Evolutionary conservation across 2,329 filamentous ascomycete genomes (phyloP).

Genomic region (Hymenoscyphus fraxineus): DNA sequence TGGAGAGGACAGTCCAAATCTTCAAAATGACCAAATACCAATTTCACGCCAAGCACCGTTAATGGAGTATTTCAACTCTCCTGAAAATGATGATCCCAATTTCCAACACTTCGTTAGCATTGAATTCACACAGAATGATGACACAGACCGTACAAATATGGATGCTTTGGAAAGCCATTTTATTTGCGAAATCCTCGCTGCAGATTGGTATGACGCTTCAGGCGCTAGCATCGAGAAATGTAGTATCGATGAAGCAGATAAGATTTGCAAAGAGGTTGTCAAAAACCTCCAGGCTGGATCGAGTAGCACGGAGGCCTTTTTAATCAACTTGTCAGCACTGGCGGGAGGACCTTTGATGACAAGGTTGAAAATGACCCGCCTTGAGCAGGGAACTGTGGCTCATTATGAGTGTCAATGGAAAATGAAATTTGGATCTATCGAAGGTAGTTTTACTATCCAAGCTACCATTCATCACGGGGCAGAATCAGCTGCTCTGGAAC

Average conservation of each 20-base stretch:
- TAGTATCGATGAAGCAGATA: conserved; percentile 50
- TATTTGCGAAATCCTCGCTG: conserved; percentile 46
- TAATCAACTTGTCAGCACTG: conserved; percentile 57
- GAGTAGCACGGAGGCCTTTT: conserved; percentile 50
- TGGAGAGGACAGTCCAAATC: conserved; percentile 34
- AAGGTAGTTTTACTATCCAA: conserved; percentile 50
- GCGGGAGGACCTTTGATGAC: conserved; percentile 52
- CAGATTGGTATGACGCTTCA: conserved; percentile 49
- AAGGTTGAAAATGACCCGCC: conserved; percentile 40
- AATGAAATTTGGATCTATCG: conserved; percentile 51
- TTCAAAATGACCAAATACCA: conserved; percentile 32
- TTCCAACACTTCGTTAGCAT: conserved; percentile 29
- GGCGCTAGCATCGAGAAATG: conserved; percentile 43
- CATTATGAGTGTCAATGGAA: conserved; percentile 54
- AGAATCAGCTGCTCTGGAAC: conserved; percentile 16
- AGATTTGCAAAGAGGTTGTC: conserved; percentile 51
- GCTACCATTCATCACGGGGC: conserved; percentile 38
- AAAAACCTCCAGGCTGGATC: conserved; percentile 50
- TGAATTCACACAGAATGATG: conserved; percentile 31
- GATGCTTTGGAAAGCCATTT: conserved; percentile 54
- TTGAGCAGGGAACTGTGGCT: conserved; percentile 43
- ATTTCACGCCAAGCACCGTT: conserved; percentile 24
- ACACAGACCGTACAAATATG: conserved; percentile 47
- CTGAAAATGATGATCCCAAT: conserved; percentile 22
- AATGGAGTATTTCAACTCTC: conserved; percentile 31